Conservation (phyloP, 257 asterid genomes). For the Solanum ossicruentum region DNA sequence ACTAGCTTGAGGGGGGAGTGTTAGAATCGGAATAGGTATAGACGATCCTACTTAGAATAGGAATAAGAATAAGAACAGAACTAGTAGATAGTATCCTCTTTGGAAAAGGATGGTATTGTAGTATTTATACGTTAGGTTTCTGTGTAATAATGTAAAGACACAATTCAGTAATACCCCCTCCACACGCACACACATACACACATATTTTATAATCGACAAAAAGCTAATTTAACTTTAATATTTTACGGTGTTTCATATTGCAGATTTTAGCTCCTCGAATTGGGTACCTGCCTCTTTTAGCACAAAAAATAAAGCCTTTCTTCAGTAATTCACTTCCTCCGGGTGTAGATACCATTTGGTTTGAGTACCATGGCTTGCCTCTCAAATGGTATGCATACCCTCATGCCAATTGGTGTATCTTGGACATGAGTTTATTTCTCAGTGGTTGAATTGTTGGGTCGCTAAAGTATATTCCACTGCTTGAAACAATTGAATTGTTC, state of each 20-base stretch:
- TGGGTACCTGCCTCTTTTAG: constrained; percentile 89
- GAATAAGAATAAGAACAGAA: too few species aligned
- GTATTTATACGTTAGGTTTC: too few species aligned
- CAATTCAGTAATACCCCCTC: background rate
- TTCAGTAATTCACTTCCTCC: constrained; percentile 89
- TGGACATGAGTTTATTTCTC: background rate
- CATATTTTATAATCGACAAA: background rate
- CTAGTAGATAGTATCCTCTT: too few species aligned
- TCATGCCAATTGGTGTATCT: background rate
- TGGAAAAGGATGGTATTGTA: background rate
- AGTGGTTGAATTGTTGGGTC: background rate
- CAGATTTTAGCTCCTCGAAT: constrained; percentile 93
- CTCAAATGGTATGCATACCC: constrained; percentile 65
- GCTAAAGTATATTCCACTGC: background rate
- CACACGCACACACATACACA: background rate
- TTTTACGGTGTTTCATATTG: constrained; percentile 7
- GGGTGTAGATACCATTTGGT: constrained; percentile 95
- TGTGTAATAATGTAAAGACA: too few species aligned
- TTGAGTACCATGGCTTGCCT: constrained; percentile 93
- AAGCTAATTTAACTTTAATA: background rate
- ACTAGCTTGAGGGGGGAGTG: too few species aligned
- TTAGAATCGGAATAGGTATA: too few species aligned
- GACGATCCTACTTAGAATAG: too few species aligned
- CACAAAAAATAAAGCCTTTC: constrained; percentile 74
- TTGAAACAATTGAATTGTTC: background rate